Base-by-base conservation (phyloP, 371 early-diverging fungal genomes). In the Amoeboaphelidium protococcarum region DNA sequence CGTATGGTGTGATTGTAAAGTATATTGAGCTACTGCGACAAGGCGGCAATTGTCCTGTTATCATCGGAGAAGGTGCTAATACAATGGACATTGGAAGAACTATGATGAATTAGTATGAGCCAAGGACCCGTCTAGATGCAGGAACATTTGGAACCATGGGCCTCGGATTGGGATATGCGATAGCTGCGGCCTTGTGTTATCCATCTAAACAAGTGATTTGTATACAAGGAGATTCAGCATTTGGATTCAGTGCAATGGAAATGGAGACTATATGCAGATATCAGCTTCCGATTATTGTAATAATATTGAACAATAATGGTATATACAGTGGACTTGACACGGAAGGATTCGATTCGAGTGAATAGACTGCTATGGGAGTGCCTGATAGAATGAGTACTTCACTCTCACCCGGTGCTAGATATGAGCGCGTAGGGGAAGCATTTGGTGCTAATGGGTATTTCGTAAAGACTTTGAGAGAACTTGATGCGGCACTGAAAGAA, bases 1-100 rank as follows among this genome's bases (percentile, higher is more conserved):
- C n/a, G n/a, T n/a, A n/a, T n/a, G n/a, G n/a, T n/a, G n/a, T n/a
- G n/a, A n/a, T n/a, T n/a, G n/a, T 49, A 50, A 13, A 49, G 63
- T 16, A 67, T 76, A 1, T 68, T 82, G 65, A 66, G 54, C 16
- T 82, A 82, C 52, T 66, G 78, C 49, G 60, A 70, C 3, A 76
- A 75, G 1, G 78, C 72, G 43, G 58, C 56, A 3, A 74, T 64
- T 27, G 71, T 82, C 54, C 73, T 74, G 51, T 47, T 26, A 60
- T 77, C 49, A 67, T 82, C 1, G 71, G 72, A 47, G 82, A 82
- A 58, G 82, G 82, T 42, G 79, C 80, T 13, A 80, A 80, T 47
- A 80, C 82, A 0, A 81, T 82, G 82, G 82, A 82, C 53, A 80
- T 82, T 55, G 80, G 71, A 0, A 64, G 82, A 25, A 71, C 71